A percentile compares a stretch with the other conserved stretches of the same genome.
Evolutionary conservation across 2,329 filamentous ascomycete species (phyloP).

Genomic region (Trichoderma hamatum): DNA sequence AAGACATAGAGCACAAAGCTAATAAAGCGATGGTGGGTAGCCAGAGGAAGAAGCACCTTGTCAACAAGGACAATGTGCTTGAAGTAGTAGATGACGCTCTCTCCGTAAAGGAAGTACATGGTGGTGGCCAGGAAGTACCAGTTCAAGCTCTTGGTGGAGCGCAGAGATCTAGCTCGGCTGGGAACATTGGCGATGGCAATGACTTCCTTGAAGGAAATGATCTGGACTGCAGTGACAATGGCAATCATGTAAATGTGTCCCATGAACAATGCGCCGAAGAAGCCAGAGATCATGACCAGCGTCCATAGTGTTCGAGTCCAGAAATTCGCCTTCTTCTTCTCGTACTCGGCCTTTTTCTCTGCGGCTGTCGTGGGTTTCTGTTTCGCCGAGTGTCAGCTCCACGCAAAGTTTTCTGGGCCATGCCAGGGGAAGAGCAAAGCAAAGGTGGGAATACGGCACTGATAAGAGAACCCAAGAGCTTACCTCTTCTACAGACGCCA

Average conservation of each 20-base stretch:
- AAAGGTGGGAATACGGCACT: not conserved
- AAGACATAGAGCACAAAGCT: constrained; percentile 98
- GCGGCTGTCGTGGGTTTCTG: constrained; percentile 50
- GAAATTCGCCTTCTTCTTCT: constrained; percentile 99
- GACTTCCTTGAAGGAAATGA: constrained; percentile 98
- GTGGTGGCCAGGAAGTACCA: constrained; percentile 99
- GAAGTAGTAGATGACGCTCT: constrained; percentile 99
- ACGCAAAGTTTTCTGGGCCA: not conserved
- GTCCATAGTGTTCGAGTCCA: constrained; percentile 97
- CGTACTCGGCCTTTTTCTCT: constrained; percentile 68
- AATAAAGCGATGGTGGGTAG: constrained; percentile 97
- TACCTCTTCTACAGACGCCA: constrained; percentile 44
- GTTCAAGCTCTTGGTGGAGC: constrained; percentile 93
- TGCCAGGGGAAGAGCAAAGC: not conserved
- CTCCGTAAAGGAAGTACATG: constrained; percentile 99
- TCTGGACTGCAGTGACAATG: constrained; percentile 90
- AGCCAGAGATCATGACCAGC: constrained; percentile 92
- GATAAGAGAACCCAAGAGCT: constrained; percentile 11
- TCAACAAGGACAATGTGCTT: constrained; percentile 98
- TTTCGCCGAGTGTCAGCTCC: not conserved
- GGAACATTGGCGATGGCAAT: constrained; percentile 97
- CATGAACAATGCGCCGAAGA: constrained; percentile 90
- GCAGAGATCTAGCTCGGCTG: constrained; percentile 84
- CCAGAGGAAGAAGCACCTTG: constrained; percentile 86
- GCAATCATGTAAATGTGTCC: constrained; percentile 97